Conservation (phyloP, 257 asterid genomes). For the Cinchona pubescens region DNA sequence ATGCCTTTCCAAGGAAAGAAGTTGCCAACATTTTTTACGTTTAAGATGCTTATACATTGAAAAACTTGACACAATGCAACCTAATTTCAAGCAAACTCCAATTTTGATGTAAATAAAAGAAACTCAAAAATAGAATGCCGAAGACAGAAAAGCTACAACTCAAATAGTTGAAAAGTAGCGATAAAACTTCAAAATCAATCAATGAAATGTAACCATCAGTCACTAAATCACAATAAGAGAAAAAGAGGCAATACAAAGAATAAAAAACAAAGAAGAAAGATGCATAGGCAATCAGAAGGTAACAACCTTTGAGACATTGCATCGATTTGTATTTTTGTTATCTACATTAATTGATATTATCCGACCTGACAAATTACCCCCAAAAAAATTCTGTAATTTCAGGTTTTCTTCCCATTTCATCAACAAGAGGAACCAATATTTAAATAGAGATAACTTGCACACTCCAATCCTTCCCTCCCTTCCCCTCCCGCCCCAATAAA, state of each 20-base stretch:
- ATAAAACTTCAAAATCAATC: neutral
- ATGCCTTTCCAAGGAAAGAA: neutral
- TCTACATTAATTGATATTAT: neutral
- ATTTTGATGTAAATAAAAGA: too few relatives aligned
- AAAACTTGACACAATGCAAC: neutral
- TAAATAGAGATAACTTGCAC: too few relatives aligned
- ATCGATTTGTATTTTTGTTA: neutral
- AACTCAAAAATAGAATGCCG: too few relatives aligned
- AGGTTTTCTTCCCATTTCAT: too few relatives aligned
- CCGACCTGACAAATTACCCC: too few relatives aligned
- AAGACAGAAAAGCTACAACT: neutral
- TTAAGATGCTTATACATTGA: neutral
- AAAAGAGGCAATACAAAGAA: neutral
- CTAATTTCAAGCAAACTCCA: neutral
- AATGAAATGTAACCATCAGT: neutral
- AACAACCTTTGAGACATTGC: neutral
- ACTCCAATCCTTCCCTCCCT: too few relatives aligned
- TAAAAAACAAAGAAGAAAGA: neutral
- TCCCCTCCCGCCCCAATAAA: too few relatives aligned
- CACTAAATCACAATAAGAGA: neutral
- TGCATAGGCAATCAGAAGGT: neutral
- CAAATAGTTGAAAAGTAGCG: neutral
- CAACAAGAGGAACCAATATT: too few relatives aligned
- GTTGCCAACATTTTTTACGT: neutral
- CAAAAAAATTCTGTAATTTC: too few relatives aligned